Evolutionary conservation across 2,329 filamentous ascomycete genomes (phyloP).

Genomic region (Talaromyces albobiverticillius): DNA sequence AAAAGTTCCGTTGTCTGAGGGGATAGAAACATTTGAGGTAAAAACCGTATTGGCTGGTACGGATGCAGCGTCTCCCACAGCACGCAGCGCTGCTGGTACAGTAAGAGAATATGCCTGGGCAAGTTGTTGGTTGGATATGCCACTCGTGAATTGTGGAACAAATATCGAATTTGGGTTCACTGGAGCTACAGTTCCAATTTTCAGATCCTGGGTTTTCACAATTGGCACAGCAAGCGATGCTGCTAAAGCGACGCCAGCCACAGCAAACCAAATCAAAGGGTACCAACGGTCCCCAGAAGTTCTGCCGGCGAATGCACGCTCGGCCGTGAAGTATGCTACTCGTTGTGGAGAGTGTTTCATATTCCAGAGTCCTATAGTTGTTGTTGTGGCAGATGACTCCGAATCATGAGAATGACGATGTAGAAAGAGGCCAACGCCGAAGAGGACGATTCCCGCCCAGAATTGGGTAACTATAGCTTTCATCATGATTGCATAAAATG

Average conservation of each 20-base stretch:
- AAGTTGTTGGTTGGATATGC: not conserved
- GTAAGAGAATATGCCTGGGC: not conserved
- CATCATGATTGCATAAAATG: slow-evolving; percentile 6
- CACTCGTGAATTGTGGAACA: not conserved
- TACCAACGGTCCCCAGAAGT: not conserved
- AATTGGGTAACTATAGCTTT: slow-evolving; percentile 7
- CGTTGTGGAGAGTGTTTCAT: not conserved
- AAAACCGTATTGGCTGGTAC: slow-evolving; percentile 3
- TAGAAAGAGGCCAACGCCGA: slow-evolving; percentile 5
- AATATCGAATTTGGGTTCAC: slow-evolving; percentile 3
- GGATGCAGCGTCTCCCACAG: not conserved
- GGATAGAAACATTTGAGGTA: not conserved
- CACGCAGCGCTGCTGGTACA: slow-evolving; percentile 6
- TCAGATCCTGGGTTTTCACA: slow-evolving; percentile 4
- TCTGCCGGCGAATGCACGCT: not conserved
- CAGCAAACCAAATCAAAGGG: slow-evolving; percentile 2
- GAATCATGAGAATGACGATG: not conserved
- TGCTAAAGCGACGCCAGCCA: not conserved
- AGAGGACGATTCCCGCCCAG: slow-evolving; percentile 3
- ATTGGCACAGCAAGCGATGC: slow-evolving; percentile 7
- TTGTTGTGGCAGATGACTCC: not conserved
- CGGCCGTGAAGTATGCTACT: not conserved
- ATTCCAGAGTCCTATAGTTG: slow-evolving; percentile 5
- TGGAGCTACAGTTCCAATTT: not conserved
- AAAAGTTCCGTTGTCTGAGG: not conserved